Base-by-base conservation (phyloP, 257 asterid genomes). In the Nicotiana otophora region DNA sequence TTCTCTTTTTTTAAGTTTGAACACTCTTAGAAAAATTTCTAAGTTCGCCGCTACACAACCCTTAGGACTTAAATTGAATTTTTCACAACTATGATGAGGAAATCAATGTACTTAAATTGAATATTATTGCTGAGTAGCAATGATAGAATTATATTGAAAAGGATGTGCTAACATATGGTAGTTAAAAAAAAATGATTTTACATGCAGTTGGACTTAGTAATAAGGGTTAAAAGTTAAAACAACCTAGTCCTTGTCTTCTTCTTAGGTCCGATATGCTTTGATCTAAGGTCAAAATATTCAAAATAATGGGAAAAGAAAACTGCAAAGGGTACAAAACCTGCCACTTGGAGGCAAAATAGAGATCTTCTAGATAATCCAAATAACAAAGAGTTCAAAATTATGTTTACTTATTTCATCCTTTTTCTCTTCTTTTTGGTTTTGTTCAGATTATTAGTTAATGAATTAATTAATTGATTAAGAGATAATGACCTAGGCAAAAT, bases 261-360 rank as follows among this genome's bases (percentile, higher is more conserved):
- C 58, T 53, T 53, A 11, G 7, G 19, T 53, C 58, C 1, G 6
- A 53, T 14, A 53, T 53, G 19, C 58, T 53, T 53, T 53, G 19
- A 14, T 74, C 53, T 74, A 7, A 48, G 9, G 0, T 48, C 0
- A 74, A 26, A 53, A 51, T 51, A 12, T 51, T 72, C 10, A 48
- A 72, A 23, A 72, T 23, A 46, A 72, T 46, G 79, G 26, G 4
- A 65, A 65, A 60, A 26, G 57, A 39, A 78, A 60, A 78, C n/a
- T 58, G 58, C 36, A 57, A 19, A 78, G 57, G 5, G 0, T 39
- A 10, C 17, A 78, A 48, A 54, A 61, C 33, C 51, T 89, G 96
- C 94, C 95, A 93, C 88, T 81, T 91, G 96, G 97, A 88, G 91
- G 89, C 82, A 81, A 57, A 55, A 28, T 66, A 86, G 84, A 53